Base-by-base conservation (phyloP, 2,329 filamentous ascomycete species). In the Xylaria sp. region DNA sequence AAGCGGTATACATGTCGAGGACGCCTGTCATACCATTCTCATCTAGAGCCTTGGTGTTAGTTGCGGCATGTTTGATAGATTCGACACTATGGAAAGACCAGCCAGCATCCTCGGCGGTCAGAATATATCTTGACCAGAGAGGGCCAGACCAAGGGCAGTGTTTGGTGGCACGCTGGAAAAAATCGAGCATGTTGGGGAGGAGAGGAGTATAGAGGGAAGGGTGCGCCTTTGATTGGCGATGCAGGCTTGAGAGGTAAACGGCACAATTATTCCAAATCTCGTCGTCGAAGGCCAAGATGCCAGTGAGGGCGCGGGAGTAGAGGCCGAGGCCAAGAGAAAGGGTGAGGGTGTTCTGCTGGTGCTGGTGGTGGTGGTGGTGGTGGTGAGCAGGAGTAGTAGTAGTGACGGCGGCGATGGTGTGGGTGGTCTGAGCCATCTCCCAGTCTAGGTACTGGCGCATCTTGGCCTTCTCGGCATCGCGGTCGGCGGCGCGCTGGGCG, bases 101-200 rank as follows among this genome's bases (percentile, higher is more conserved):
- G 38, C 87, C 87, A 67, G 92, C 90, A 51, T 92, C 88, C 79
- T 98, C 96, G 3, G 93, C 92, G 22, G 90, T 91, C 59, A 97
- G 81, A 29, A 99, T 90, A 71, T 94, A 94, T 71, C 95, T 90
- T 6, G 93, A 92, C 96, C 96, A 99, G 6, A 99, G 85, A 31
- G 88, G 86, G 17, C 96, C 96, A 6, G 94, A 96, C 91, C 94
- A 97, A 1, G 96, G 94, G 73, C 95, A 97, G 79, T 98, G 96
- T 49, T 90, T 87, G 10, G 94, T 96, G 13, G 93, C 94, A 70
- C 94, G 88, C 73, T 93, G 90, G 2, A 96, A 84, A 6, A 95
- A 86, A 53, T 92, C 87, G 10, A 97, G 85, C 42, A 92, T 79
- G 61, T 82, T 81, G 22, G 79, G 85, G 62, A 77, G 85, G 62